Base-by-base conservation (phyloP, 2,329 filamentous ascomycete genomes). In the Arthrobotrys iridis region DNA sequence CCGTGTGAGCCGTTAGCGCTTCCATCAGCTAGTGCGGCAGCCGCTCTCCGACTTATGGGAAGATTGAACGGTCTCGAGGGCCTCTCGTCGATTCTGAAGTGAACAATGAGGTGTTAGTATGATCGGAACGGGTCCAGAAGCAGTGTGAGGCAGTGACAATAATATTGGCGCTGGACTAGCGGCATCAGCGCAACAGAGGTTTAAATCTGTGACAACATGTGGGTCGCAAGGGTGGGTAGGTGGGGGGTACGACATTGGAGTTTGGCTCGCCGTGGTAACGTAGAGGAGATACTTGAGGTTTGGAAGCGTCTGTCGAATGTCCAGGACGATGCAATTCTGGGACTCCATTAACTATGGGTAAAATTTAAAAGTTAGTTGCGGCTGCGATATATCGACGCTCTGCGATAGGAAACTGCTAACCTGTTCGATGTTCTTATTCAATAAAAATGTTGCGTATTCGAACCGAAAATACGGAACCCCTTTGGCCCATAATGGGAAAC, bases 241-340 rank as follows among this genome's bases (percentile, higher is more conserved):
- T 50, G 24, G 73, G 73, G 67, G 60, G 41, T 63, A 68, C 48
- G 45, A 76, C 75, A 77, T 77, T 75, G 70, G 75, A 55, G 75
- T 75, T 68, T 65, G 90, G 0, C 93, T 93, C 0, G 93, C 92
- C 30, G 92, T 95, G 78, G 93, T 90, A 1, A 98, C 90, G 79
- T 96, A 97, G 1, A 98, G 84, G 13, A 98, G 84, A 79, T 97
- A 97, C 81, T 97, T 96, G 7, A 99, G 84, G 80, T 99, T 99
- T 1, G 94, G 93, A 4, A 98, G 84, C 0, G 94, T 96, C 78
- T 98, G 93, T 3, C 95, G 88, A 15, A 97, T 93, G 80, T 99
- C 95, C 77, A 97, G 87, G 0, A 96, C 89, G 50, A 90, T 89
- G 10, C 97, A 84, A 0, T 90, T 90, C 77, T 93, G 89, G 0